phyloP scores from a whole-genome alignment of 2,329 filamentous ascomycete species.

The Ophiocordyceps sinensis region DNA sequence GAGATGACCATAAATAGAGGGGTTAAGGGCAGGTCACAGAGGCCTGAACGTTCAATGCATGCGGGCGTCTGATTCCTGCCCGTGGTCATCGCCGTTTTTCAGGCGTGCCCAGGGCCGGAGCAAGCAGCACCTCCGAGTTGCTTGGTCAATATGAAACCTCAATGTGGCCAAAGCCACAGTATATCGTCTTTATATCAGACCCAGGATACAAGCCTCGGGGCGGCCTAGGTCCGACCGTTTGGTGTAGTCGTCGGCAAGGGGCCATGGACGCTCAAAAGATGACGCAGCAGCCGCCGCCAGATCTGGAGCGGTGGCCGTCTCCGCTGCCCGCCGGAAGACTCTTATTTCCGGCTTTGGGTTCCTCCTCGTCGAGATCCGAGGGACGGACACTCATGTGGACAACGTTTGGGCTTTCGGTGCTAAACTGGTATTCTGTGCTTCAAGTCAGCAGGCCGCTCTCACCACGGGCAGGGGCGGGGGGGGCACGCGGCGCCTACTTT shows the following conservation, averaged over 20 bases:
- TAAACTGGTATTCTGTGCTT: conserved; percentile 61
- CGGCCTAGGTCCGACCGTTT: too few species aligned
- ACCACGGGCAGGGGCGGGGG: not conserved
- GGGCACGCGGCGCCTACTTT: conserved; percentile 42
- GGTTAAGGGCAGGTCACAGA: not conserved
- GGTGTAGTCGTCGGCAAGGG: too few species aligned
- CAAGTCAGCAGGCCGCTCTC: conserved; percentile 1
- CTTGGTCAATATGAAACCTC: too few species aligned
- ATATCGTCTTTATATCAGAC: too few species aligned
- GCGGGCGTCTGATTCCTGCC: too few species aligned
- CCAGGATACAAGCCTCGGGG: too few species aligned
- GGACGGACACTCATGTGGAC: conserved; percentile 92
- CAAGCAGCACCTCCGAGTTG: too few species aligned
- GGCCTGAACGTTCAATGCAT: not conserved
- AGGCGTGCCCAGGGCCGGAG: too few species aligned
- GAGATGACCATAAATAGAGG: not conserved
- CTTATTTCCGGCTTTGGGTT: conserved; percentile 52
- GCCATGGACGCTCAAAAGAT: conserved; percentile 25
- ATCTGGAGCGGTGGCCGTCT: conserved; percentile 24
- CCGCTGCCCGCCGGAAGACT: conserved; percentile 24
- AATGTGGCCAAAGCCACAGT: too few species aligned
- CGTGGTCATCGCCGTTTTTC: too few species aligned
- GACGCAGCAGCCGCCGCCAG: conserved; percentile 30
- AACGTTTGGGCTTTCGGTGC: conserved; percentile 60
- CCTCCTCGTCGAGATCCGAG: conserved; percentile 71